These are phyloP conservation scores for Hyphochytrium catenoides DNA, from an alignment of 352 stramenopile genomes.

Conservation along the genomic window DNA sequence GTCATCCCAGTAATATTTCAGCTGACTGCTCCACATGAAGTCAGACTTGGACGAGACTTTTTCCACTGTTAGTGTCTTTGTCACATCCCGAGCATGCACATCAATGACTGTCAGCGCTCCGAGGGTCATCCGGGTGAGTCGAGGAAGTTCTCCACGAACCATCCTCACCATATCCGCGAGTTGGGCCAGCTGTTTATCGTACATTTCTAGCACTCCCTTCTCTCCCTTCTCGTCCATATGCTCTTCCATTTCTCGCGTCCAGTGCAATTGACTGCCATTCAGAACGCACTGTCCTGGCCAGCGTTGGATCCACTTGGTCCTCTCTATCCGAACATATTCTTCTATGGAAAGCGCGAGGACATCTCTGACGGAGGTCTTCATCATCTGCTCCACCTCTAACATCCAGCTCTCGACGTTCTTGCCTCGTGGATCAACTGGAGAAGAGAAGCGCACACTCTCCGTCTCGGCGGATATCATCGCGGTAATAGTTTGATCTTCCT, in stretches of 20 bases:
- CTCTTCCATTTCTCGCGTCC: slow-evolving; percentile 69
- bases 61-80: slow-evolving; percentile 62
- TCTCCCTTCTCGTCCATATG: slow-evolving; percentile 39
- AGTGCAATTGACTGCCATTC: slow-evolving; percentile 79
- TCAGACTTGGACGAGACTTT: slow-evolving; percentile 64
- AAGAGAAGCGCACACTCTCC: slow-evolving; percentile 56
- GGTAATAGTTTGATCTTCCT: slow-evolving; percentile 66
- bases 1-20: slow-evolving; percentile 81
- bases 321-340: slow-evolving; percentile 57
- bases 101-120: slow-evolving; percentile 79
- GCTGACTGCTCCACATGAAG: slow-evolving; percentile 55
- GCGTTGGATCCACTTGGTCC: slow-evolving; percentile 73
- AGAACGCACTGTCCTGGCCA: slow-evolving; percentile 70
- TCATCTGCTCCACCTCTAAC: slow-evolving; percentile 78
- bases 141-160: slow-evolving; percentile 64
- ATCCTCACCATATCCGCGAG: slow-evolving; percentile 78
- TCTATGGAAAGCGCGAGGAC: slow-evolving; percentile 56
- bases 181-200: slow-evolving; percentile 51
- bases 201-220: slow-evolving; percentile 49
- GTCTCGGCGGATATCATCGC: slow-evolving; percentile 74
- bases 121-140: slow-evolving; percentile 56
- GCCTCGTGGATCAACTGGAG: slow-evolving; percentile 55
- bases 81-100: slow-evolving; percentile 84
- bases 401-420: slow-evolving; percentile 83
- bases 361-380: slow-evolving; percentile 63